Evolutionary conservation across 768 basidiomycete genomes (phyloP).

Genomic region (Pisolithus microcarpus): DNA sequence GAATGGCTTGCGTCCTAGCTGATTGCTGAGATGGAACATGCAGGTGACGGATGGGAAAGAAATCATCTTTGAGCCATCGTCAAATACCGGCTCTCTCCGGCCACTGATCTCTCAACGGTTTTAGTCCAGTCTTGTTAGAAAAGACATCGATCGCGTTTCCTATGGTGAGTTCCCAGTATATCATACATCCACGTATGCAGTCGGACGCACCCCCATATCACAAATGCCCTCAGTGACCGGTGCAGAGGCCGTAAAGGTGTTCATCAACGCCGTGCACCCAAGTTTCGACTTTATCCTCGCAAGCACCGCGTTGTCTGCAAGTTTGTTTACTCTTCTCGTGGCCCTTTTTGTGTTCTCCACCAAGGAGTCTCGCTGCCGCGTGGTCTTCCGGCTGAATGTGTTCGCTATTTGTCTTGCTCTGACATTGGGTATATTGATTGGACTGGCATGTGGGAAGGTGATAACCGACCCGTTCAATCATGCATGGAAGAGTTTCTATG

Average conservation of each 20-base stretch:
- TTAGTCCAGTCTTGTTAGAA: no score
- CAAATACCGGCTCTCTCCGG: no score
- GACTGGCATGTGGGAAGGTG: not conserved
- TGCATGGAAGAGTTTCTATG: slow-evolving; percentile 10
- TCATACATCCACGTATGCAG: not conserved
- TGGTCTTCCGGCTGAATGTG: slow-evolving; percentile 30
- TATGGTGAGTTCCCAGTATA: not conserved
- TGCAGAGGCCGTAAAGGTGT: not conserved
- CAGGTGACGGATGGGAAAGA: no score
- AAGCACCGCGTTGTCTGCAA: slow-evolving; percentile 22
- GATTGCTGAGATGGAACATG: no score
- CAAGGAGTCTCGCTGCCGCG: slow-evolving; percentile 16
- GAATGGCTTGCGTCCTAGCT: no score
- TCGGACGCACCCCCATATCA: no score
- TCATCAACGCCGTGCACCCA: slow-evolving; percentile 14
- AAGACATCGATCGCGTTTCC: no score
- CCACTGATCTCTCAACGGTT: no score
- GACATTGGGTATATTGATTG: slow-evolving; percentile 25
- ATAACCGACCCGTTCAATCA: slow-evolving; percentile 14
- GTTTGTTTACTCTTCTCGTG: slow-evolving; percentile 28
- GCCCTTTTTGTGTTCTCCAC: slow-evolving; percentile 29
- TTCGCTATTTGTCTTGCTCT: slow-evolving; percentile 14
- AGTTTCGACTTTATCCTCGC: slow-evolving; percentile 19
- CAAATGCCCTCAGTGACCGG: not conserved
- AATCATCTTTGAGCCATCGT: no score